Base-by-base conservation (phyloP, 192 early-diverging fungal genomes). In the Podochytrium sp. region DNA sequence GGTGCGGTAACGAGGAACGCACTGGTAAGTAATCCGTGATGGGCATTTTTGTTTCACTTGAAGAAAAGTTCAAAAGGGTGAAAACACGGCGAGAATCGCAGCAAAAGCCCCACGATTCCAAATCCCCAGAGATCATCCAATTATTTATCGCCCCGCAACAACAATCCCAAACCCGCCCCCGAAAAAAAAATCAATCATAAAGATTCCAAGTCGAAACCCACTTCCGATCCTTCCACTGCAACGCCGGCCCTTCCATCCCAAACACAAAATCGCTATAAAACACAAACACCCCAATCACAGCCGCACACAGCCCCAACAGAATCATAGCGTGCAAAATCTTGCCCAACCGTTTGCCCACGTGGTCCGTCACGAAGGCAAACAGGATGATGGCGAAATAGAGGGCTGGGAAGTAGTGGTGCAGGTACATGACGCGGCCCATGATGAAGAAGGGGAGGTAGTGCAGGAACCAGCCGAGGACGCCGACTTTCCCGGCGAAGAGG, bases 321-420 rank as follows among this genome's bases (percentile, higher is more conserved):
- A 83, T 85, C 50, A 76, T 83, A 30, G 60, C 70, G 62, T 62
- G 67, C 78, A 86, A 87, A 34, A 81, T 33, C 49, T 59, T 58
- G 10, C 76, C 71, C 35, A 77, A 30, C 49, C 38, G 6, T 80
- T 78, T 75, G 32, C 41, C 40, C 35, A 90, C 66, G 65, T 95
- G 94, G 74, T 99, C 95, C 23, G 93, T 52, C 25, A 93, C 34
- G 72, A 88, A 92, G 3, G 88, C 89, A 16, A 91, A 81, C 64
- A 91, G 79, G 50, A 98, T 87, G 69, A 97, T 91, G 14, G 91
- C 88, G 86, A 97, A 99, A 78, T 98, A 97, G 30, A 97, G 76
- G 0, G 95, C 94, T 0, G 96, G 96, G 83, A 97, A 97, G 77
- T 98, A 98, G 80, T 98, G 97, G 76, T 99, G 97, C 38, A 97